Base-by-base conservation (phyloP, 2,329 filamentous ascomycete genomes). In the Colletotrichum sp. region DNA sequence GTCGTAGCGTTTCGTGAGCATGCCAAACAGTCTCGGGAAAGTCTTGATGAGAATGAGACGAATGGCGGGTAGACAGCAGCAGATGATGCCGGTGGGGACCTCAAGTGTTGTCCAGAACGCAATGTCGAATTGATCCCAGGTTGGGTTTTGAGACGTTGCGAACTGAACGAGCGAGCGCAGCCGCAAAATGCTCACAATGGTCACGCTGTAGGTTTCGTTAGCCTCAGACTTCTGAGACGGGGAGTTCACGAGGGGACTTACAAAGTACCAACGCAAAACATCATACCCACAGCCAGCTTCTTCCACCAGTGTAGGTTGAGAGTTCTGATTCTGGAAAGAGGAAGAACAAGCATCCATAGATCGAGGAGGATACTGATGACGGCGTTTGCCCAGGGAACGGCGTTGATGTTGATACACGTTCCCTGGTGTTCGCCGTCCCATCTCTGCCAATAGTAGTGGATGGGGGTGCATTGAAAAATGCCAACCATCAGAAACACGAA, bases 191-290 rank as follows among this genome's bases (percentile, higher is more conserved):
- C 82, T 83, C 28, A 84, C 78, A 6, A 84, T 66, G 3, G 83
- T 84, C 15, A 83, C 80, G 44, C 82, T 83, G 6, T 52, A 21
- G 12, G 6, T 24, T 7, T 24, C 30, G 78, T 75, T 24, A 59
- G n/a, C 2, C 10, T 10, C 26, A n/a, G 6, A 3, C 10, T 8
- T 5, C n/a, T 6, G n/a, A 4, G 24, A 36, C 1, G 5, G 32
- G 2, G 57, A 34, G 8, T 28, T 26, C 12, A 24, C 24, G 8
- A 49, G n/a, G n/a, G 4, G 6, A 78, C 84, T 80, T 67, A 85
- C 83, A 86, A 85, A 2, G 84, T 81, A 49, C 88, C 87, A 2
- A 88, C 82, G 6, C 83, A 80, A 60, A 89, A 88, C 85, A 89
- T 88, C 39, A 86, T 77, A 1, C 80, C 79, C 1, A 88, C 83